Percentiles rank a stretch among this genome's conserved stretches.
These are phyloP conservation scores for Parachaetomium inaequale DNA, from an alignment of 495 filamentous ascomycete genomes.

Conservation along the genomic window DNA sequence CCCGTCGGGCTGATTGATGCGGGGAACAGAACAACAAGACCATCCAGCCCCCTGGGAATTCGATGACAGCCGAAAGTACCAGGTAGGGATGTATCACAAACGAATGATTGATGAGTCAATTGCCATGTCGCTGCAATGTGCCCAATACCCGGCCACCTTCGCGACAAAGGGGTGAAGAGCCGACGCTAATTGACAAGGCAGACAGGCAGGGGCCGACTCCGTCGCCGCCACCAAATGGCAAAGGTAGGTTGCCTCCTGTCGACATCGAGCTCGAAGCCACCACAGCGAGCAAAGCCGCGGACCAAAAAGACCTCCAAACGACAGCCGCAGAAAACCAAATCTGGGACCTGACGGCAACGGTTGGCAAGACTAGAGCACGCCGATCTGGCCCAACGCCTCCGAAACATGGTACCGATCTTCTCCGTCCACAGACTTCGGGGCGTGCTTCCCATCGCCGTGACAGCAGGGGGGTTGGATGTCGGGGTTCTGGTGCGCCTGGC, in stretches of 20 bases:
- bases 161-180: not conserved
- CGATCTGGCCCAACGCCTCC: not conserved
- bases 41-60: not conserved
- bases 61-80: not conserved
- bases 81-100: too few relatives aligned
- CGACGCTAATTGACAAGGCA: not conserved
- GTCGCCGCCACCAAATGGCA: conserved; percentile 2
- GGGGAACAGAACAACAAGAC: not conserved
- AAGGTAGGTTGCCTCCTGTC: not conserved
- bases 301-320: not conserved
- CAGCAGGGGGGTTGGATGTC: not conserved
- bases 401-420: not conserved
- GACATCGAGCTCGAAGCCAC: not conserved
- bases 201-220: not conserved
- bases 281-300: not conserved
- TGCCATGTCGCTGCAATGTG: not conserved
- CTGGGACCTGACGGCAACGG: not conserved
- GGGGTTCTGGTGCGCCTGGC: not conserved
- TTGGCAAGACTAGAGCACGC: too few relatives aligned
- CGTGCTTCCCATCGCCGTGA: not conserved
- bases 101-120: not conserved
- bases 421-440: not conserved
- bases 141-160: not conserved
- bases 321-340: not conserved
- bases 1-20: not conserved